A percentile compares a stretch with the other conserved stretches of the same genome.
Conservation (phyloP, 306 rosid genomes). For the Prunus mongolica region DNA sequence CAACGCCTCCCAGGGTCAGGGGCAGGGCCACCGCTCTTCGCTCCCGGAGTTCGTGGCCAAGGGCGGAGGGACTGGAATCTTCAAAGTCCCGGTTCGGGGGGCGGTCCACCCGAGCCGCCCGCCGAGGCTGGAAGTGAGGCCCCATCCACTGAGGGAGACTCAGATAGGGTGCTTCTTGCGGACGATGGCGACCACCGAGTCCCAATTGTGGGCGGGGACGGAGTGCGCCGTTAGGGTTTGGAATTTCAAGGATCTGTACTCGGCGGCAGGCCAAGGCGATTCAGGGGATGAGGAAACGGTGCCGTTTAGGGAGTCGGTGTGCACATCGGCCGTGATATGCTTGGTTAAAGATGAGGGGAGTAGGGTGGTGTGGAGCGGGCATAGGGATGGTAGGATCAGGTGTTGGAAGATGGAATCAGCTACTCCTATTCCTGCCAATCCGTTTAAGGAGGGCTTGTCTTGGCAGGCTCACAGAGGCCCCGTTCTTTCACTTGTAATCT, state of each 20-base stretch:
- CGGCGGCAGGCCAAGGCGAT: conserved; percentile 28
- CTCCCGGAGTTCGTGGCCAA: conserved; percentile 68
- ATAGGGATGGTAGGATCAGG: conserved; percentile 74
- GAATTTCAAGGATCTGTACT: conserved; percentile 60
- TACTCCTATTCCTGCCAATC: not conserved
- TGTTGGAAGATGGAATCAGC: conserved; percentile 65
- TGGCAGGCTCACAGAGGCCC: conserved; percentile 55
- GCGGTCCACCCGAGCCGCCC: conserved; percentile 80
- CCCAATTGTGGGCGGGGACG: conserved; percentile 75
- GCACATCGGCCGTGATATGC: conserved; percentile 62
- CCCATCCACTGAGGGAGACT: conserved; percentile 85
- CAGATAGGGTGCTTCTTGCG: conserved; percentile 77
- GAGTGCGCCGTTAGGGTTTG: conserved; percentile 71
- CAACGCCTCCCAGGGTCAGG: not conserved
- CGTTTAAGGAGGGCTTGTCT: conserved; percentile 47
- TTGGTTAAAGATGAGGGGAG: conserved; percentile 72
- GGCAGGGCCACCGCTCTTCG: conserved; percentile 5
- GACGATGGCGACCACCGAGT: conserved; percentile 45
- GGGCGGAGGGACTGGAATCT: conserved; percentile 71
- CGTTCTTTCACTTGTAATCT: conserved; percentile 42
- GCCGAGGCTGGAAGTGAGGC: conserved; percentile 69
- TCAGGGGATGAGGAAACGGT: conserved; percentile 63
- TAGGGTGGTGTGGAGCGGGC: conserved; percentile 82
- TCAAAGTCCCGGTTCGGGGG: conserved; percentile 54
- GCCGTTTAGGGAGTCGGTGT: conserved; percentile 60